These are phyloP conservation scores for Fusarium beomiforme DNA, from an alignment of 2,329 filamentous ascomycete genomes.

Conservation along the genomic window DNA sequence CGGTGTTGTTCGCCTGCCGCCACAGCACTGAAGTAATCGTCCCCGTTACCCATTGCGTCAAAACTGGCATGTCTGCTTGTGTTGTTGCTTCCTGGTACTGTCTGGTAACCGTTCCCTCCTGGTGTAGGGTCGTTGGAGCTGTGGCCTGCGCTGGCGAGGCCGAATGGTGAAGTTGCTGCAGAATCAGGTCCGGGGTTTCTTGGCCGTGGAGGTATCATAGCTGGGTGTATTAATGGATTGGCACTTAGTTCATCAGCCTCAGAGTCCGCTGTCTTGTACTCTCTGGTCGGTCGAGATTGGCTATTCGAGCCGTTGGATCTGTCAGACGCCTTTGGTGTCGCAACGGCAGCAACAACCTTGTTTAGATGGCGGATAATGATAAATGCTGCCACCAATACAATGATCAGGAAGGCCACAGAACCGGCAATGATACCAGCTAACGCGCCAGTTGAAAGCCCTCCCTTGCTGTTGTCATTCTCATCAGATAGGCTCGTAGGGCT, in stretches of 20 bases:
- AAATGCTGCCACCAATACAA: constrained; percentile 58
- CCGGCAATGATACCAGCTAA: constrained; percentile 66
- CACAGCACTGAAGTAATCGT: constrained; percentile 45
- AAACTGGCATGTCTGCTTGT: constrained; percentile 45
- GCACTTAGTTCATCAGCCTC: constrained; percentile 56
- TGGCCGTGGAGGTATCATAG: constrained; percentile 47
- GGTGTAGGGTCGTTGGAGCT: constrained; percentile 46
- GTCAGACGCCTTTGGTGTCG: constrained; percentile 48
- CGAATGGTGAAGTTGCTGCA: constrained; percentile 30
- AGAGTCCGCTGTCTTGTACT: constrained; percentile 54
- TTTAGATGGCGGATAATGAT: constrained; percentile 63
- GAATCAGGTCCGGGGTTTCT: constrained; percentile 38
- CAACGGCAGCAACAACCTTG: constrained; percentile 54
- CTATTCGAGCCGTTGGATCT: constrained; percentile 44
- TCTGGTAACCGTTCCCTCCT: constrained; percentile 38
- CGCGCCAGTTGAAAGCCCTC: constrained; percentile 52
- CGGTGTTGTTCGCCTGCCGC: constrained; percentile 13
- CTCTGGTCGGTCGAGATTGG: constrained; percentile 48
- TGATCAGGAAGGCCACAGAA: constrained; percentile 58
- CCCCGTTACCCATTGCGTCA: constrained; percentile 38
- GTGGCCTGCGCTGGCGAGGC: constrained; percentile 32
- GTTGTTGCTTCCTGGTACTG: constrained; percentile 34
- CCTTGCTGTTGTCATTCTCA: constrained; percentile 37
- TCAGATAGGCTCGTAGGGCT: constrained; percentile 41
- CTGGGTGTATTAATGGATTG: constrained; percentile 55